A percentile compares a stretch with the other conserved stretches of the same genome.
Evolutionary conservation across 2,329 filamentous ascomycete species (phyloP).

Genomic region (Thelonectria blattea): DNA sequence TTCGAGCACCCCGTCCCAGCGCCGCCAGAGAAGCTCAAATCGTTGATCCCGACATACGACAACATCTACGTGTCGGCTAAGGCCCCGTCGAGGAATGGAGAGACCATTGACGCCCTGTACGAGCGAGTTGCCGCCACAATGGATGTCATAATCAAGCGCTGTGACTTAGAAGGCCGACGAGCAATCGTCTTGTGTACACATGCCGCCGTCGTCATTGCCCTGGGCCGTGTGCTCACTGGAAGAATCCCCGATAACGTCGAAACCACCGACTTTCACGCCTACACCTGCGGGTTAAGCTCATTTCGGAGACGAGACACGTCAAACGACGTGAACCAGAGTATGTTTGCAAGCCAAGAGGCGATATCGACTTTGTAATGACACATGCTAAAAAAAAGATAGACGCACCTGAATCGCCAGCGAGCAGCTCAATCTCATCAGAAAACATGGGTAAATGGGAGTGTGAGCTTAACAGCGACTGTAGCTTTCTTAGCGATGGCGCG

Average conservation of each 20-base stretch:
- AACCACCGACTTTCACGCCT: slow-evolving; percentile 82
- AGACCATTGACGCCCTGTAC: slow-evolving; percentile 81
- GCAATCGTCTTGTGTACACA: slow-evolving; percentile 85
- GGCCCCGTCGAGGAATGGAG: slow-evolving; percentile 72
- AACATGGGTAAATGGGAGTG: slow-evolving; percentile 78
- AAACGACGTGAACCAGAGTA: slow-evolving; percentile 21
- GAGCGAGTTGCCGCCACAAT: slow-evolving; percentile 76
- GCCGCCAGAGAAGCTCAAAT: slow-evolving; percentile 63
- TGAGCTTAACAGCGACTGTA: slow-evolving; percentile 81
- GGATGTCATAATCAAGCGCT: slow-evolving; percentile 71
- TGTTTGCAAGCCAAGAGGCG: slow-evolving; percentile 24
- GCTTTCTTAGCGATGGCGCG: slow-evolving; percentile 77
- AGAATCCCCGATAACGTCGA: slow-evolving; percentile 72
- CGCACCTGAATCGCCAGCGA: slow-evolving; percentile 13
- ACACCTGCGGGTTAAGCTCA: slow-evolving; percentile 79
- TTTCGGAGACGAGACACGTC: slow-evolving; percentile 51
- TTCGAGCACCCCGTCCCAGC: slow-evolving; percentile 87
- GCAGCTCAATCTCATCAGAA: slow-evolving; percentile 15
- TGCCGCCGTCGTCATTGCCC: slow-evolving; percentile 86
- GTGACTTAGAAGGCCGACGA: slow-evolving; percentile 72
- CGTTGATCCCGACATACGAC: slow-evolving; percentile 71
- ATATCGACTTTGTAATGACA: slow-evolving; percentile 5
- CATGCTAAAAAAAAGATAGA: slow-evolving; percentile 17
- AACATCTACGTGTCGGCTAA: slow-evolving; percentile 66
- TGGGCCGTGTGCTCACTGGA: slow-evolving; percentile 83